phyloP scores from a whole-genome alignment of 2,329 filamentous ascomycete species.

The Sclerotinia trifoliorum region DNA sequence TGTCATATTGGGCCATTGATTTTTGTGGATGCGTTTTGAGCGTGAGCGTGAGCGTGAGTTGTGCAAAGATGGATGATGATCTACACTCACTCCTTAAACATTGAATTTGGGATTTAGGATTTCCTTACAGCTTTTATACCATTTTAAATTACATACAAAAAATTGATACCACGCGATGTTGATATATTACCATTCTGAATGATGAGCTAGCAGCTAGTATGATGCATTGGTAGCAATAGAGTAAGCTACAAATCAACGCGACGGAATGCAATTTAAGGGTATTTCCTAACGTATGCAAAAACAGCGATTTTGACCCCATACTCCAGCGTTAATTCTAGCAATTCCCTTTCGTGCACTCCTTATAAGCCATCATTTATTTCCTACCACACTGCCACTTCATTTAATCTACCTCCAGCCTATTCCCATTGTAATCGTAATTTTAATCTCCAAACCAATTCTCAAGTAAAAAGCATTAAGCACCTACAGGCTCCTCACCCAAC shows the following conservation, averaged over 20 bases:
- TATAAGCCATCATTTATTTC: background rate
- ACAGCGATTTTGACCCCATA: slow-evolving; percentile 9
- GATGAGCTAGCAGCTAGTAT: background rate
- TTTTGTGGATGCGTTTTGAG: background rate
- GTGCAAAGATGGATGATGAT: background rate
- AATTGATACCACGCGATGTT: background rate
- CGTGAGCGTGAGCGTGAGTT: slow-evolving; percentile 1
- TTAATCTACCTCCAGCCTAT: background rate
- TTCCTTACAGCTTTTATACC: background rate
- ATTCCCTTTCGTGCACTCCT: background rate
- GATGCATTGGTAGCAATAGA: background rate
- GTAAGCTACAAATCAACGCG: background rate
- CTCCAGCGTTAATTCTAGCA: slow-evolving; percentile 5
- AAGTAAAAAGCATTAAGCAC: background rate
- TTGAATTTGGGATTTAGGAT: background rate
- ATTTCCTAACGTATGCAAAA: slow-evolving; percentile 14
- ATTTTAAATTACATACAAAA: background rate
- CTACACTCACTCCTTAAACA: background rate
- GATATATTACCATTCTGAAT: background rate
- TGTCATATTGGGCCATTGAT: background rate
- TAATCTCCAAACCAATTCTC: background rate
- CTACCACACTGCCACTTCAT: background rate
- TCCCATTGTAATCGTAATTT: background rate
- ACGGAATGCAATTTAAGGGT: slow-evolving; percentile 13
- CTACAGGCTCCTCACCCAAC: background rate